A percentile compares a stretch with the other conserved stretches of the same genome.
phyloP scores from a whole-genome alignment of 2,329 filamentous ascomycete genomes.

The Penicillium sp. region DNA sequence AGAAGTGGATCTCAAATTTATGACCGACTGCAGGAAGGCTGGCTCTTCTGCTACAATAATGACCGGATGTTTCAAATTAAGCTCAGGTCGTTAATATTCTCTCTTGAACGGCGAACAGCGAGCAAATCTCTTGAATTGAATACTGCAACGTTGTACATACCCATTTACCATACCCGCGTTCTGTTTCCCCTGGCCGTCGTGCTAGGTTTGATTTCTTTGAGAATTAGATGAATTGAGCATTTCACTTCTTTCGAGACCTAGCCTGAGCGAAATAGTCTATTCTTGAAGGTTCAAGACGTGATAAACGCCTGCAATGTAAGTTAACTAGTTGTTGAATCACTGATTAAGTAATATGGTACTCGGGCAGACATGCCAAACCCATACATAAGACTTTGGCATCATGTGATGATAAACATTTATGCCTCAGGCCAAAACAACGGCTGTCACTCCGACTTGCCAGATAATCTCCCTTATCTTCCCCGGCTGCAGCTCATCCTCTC shows the following conservation, averaged over 20 bases:
- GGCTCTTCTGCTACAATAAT: conserved; percentile 28
- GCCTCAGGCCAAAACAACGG: conserved; percentile 13
- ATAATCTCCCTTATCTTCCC: conserved; percentile 18
- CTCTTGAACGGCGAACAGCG: conserved; percentile 20
- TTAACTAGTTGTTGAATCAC: background rate
- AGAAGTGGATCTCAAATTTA: conserved; percentile 9
- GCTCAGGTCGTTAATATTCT: conserved; percentile 11
- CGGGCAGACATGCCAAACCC: no score
- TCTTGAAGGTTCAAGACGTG: background rate
- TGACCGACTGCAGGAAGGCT: conserved; percentile 28
- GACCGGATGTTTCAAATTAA: conserved; percentile 15
- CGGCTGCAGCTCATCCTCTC: background rate
- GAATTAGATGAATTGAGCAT: background rate
- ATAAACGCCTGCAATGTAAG: background rate
- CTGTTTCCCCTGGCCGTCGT: background rate
- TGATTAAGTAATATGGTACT: no score
- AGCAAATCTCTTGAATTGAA: conserved; percentile 12
- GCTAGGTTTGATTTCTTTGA: background rate
- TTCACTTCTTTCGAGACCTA: background rate
- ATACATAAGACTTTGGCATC: background rate
- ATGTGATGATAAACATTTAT: background rate
- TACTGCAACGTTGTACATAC: conserved; percentile 5
- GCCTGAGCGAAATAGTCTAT: background rate
- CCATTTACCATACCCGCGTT: background rate
- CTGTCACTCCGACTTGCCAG: conserved; percentile 11